Evolutionary conservation across 805 yeast genomes (phyloP), one percentile per base, ranked within the genome.

Genomic region (Starmera dryadoides): DNA sequence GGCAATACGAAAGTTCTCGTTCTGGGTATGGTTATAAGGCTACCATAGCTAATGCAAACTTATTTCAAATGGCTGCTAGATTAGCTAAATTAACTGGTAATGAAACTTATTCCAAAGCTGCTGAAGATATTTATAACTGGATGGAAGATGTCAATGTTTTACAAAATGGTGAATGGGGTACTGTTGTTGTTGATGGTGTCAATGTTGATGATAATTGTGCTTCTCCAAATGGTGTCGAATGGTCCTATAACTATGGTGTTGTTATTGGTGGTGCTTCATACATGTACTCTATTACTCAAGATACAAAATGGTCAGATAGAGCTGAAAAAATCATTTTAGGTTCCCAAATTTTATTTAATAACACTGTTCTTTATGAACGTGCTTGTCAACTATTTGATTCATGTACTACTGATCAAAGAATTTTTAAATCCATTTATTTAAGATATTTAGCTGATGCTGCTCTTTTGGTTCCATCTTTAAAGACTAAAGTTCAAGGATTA

Each of bases 231-330:
- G 59, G 66, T 37, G 74, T 68, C 30, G 78, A 79, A 55, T 86
- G 95, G 95, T 70, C 88, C n/a, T 86, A 86, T 60, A 86, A 86
- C 59, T 83, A 80, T 45, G 95, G 91, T 2, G 68, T 83, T 38
- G 59, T 82, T 63, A 52, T 86, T 50, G 69, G 82, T 6, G 95
- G 95, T 4, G 66, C 79, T 47, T 93, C 94, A 2, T 81, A 72
- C 54, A 57, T 86, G 58, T 84, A 79, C 61, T 74, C 81, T 53
- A 68, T 70, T 50, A 86, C 95, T 4, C 67, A 64, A 35, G 81
- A 81, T 43, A 65, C 66, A n/a, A 60, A 58, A 22, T 86, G 95
- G 95, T 18, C 35, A 9, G 29, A 39, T 9, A 37, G 47, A 12
- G 37, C 46, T 5, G 45, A 45, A 3, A 25, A 33, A 29, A 42